Evolutionary conservation across 208 protist genomes (phyloP).

Genomic region (Acanthamoeba healyi): DNA sequence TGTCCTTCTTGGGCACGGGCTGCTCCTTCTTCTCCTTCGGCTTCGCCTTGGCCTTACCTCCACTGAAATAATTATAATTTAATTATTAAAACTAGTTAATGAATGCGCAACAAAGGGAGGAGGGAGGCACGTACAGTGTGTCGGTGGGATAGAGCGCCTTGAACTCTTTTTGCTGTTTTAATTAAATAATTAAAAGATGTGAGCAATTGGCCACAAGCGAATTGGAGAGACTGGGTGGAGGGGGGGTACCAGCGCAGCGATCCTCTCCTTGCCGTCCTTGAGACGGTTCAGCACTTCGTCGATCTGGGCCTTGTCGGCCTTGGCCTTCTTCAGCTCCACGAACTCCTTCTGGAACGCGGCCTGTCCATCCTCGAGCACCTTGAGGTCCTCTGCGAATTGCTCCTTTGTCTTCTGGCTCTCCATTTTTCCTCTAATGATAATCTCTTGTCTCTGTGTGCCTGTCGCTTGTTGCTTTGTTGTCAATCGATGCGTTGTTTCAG

Average conservation of each 20-base stretch:
- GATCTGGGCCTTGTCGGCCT: constrained; percentile 41
- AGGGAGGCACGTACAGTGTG: not conserved
- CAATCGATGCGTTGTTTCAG: constrained; percentile 15
- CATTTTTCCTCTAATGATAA: not conserved
- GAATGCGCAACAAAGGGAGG: not conserved
- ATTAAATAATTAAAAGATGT: not conserved
- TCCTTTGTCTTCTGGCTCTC: constrained; percentile 2
- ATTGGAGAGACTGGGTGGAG: not conserved
- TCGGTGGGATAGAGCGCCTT: constrained; percentile 47
- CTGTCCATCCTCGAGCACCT: constrained; percentile 30
- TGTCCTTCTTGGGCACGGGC: constrained; percentile 33
- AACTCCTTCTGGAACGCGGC: constrained; percentile 15
- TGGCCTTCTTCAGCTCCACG: constrained; percentile 65
- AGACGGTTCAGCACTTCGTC: constrained; percentile 56
- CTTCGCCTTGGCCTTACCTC: constrained; percentile 41
- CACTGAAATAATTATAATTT: constrained; percentile 19
- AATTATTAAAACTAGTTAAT: not conserved
- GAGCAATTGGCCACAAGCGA: too few relatives aligned
- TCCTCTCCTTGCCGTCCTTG: constrained; percentile 57
- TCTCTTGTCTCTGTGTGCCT: not conserved
- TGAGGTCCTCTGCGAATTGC: constrained; percentile 1
- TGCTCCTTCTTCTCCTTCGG: constrained; percentile 74
- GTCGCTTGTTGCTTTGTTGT: not conserved
- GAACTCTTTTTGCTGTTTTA: constrained; percentile 65
- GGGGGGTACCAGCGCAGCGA: constrained; percentile 31